Percentiles rank a stretch among this genome's conserved stretches.
These are phyloP conservation scores for Ceriops decandra DNA, from an alignment of 345 rosid species.

Conservation along the genomic window DNA sequence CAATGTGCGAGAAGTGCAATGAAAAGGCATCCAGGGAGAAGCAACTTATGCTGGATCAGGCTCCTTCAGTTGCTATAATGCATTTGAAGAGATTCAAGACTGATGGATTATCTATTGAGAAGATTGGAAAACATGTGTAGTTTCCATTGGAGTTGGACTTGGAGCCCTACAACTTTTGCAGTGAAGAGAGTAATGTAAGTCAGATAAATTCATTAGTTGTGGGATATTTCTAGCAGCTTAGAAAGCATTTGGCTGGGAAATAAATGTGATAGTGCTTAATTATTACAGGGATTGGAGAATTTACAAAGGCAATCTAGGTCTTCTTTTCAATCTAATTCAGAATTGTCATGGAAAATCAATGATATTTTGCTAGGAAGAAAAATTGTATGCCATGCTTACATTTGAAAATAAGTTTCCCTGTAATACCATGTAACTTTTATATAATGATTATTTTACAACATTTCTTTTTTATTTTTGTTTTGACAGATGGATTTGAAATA, in stretches of 20 bases:
- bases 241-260: too few relatives aligned
- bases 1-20: constrained; percentile 67
- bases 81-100: constrained; percentile 88
- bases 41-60: constrained; percentile 66
- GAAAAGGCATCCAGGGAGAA: constrained; percentile 64
- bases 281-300: too few relatives aligned
- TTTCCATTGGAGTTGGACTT: constrained; percentile 84
- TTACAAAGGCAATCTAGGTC: neutral
- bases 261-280: too few relatives aligned
- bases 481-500: constrained; percentile 51
- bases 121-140: constrained; percentile 66
- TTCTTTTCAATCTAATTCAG: neutral
- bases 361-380: neutral
- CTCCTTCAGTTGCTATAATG: constrained; percentile 63
- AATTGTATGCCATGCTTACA: neutral
- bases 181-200: constrained; percentile 42
- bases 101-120: constrained; percentile 58
- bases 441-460: neutral
- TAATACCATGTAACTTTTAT: neutral
- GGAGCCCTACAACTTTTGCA: constrained; percentile 46
- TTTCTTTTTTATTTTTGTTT: constrained; percentile 8
- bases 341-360: neutral
- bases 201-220: neutral
- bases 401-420: neutral
- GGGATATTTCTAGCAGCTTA: too few relatives aligned